Base-by-base conservation (phyloP, 2,329 filamentous ascomycete species). In the Phialophora expanda region DNA sequence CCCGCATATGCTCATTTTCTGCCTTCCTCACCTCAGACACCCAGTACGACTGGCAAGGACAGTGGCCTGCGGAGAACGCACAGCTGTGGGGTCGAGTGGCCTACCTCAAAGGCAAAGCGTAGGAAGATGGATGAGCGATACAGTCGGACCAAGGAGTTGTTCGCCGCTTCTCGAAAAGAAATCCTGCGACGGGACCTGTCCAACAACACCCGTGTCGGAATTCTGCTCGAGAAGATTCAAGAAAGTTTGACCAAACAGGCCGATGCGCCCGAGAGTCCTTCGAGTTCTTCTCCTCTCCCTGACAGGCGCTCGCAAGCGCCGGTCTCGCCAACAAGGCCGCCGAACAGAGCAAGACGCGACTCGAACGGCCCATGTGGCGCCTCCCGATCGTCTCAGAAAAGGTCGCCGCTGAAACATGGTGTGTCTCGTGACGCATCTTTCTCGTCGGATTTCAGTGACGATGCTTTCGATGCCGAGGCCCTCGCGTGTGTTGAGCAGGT, bases 21-120 rank as follows among this genome's bases (percentile, higher is more conserved):
- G 79, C 83, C 88, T 1, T 90, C 89, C 0, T 91, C 89, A 4
- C 92, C 90, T 2, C 89, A 89, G 59, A 87, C 88, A 34, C 84
- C 87, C 0, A 78, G 76, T 1, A 87, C 77, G 1, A 76, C 76
- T 1, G 75, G 77, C 62, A 78, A 78, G 69, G 79, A 79, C 55
- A 82, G 79, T 66, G 81, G 81, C 4, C 76, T 92, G 50, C 84
- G 89, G 71, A 85, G 89, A 70, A 84, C 89, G 1, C 84, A 88
- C 66, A 92, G 89, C 75, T 90, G 88, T 74, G 89, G 88, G 20
- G 82, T 85, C 26, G 85, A 90, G 71, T 91, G 89, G 84, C 88
- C 89, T n/a, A 80, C 76, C 3, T 82, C 81, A n/a, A 80, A 78
- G 62, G 69, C 78, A 1, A 93, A 93, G 76, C 83, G 88, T 69